A percentile compares a stretch with the other conserved stretches of the same genome.
These are phyloP conservation scores for Podospora pseudoanserina DNA, from an alignment of 495 filamentous ascomycete genomes.

Conservation along the genomic window DNA sequence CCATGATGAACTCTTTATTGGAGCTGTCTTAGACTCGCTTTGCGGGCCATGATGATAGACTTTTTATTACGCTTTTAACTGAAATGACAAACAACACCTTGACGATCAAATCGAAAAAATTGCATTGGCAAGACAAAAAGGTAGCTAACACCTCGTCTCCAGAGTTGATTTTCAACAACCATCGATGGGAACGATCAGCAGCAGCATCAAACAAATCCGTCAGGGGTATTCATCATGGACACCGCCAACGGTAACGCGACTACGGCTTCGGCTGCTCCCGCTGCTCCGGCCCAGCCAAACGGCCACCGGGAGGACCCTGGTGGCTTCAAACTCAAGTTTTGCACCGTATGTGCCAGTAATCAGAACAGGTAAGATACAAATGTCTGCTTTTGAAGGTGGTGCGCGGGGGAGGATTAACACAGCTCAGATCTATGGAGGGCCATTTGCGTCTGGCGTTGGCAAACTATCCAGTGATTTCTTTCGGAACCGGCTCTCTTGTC, in stretches of 20 bases:
- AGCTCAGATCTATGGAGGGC: constrained; percentile 84
- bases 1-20: constrained; percentile 70
- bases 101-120: not conserved
- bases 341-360: constrained; percentile 97
- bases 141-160: not conserved
- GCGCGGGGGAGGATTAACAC: constrained; percentile 16
- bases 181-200: not conserved
- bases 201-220: not conserved
- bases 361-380: constrained; percentile 68
- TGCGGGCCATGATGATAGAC: constrained; percentile 47
- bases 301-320: constrained; percentile 39
- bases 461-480: constrained; percentile 92
- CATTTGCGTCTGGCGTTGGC: constrained; percentile 83
- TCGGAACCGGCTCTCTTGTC: constrained; percentile 93
- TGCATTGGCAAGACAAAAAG: not conserved
- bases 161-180: not conserved
- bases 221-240: constrained; percentile 32
- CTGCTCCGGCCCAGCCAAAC: constrained; percentile 34
- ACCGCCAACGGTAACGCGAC: constrained; percentile 28
- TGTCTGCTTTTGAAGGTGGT: not conserved
- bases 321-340: constrained; percentile 85
- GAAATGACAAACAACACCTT: constrained; percentile 21
- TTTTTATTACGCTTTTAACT: constrained; percentile 54
- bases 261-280: constrained; percentile 11
- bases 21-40: constrained; percentile 82